These are phyloP conservation scores for Starmera dryadoides DNA, from an alignment of 805 yeast genomes.

Conservation along the genomic window DNA sequence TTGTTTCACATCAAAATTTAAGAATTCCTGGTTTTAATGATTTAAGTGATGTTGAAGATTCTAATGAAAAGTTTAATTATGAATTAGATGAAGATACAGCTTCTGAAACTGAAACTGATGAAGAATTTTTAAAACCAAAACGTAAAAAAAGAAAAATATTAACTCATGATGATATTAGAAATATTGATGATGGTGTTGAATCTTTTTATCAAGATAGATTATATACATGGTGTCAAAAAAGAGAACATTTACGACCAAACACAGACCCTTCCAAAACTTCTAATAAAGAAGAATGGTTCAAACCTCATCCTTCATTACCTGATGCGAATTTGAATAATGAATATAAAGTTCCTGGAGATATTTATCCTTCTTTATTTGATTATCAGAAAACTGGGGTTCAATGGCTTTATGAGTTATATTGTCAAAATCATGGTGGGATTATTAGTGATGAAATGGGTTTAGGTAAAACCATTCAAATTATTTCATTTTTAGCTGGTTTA, in stretches of 20 bases:
- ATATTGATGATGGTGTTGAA: conserved; percentile 81
- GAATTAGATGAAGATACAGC: conserved; percentile 15
- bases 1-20: conserved; percentile 14
- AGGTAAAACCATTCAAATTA: conserved; percentile 91
- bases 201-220: conserved; percentile 52
- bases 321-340: conserved; percentile 70
- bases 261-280: conserved; percentile 12
- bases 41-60: conserved; percentile 1
- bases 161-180: conserved; percentile 29
- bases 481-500: conserved; percentile 83
- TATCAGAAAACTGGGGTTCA: conserved; percentile 96
- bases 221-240: conserved; percentile 45
- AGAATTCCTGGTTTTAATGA: conserved; percentile 16
- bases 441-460: conserved; percentile 98
- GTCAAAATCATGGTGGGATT: conserved; percentile 89
- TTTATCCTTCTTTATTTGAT: conserved; percentile 78
- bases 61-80: conserved; percentile 5
- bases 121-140: conserved; percentile 5
- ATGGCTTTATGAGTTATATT: conserved; percentile 93
- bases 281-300: conserved; percentile 52
- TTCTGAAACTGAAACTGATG: conserved; percentile 12
- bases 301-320: conserved; percentile 69
- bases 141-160: conserved; percentile 9
- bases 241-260: conserved; percentile 38
- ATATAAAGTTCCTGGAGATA: conserved; percentile 82